Base-by-base conservation (phyloP, 2,329 filamentous ascomycete genomes). In the Colletotrichum camelliae region DNA sequence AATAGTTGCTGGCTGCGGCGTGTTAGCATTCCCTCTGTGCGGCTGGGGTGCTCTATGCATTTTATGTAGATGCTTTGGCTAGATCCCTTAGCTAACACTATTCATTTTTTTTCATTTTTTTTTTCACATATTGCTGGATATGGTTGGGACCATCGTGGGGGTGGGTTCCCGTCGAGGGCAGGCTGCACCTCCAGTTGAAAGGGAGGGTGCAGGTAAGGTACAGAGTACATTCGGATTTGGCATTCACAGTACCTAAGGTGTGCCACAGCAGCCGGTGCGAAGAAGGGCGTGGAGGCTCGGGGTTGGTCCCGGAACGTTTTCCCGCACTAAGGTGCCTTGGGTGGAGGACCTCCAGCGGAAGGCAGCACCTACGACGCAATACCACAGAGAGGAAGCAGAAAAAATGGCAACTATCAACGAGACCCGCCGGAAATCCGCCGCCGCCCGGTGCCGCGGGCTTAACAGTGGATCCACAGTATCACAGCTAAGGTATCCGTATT, bases 241-340 rank as follows among this genome's bases (percentile, higher is more conserved):
- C 24, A 24, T 24, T 24, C 24, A 24, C 24, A 24, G 24, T 24
- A 24, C 24, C 24, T 24, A 24, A 24, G 24, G 24, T 24, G 4
- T 24, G 24, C 24, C 24, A 24, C 3, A 24, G 24, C 24, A n/a
- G 39, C 39, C 39, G 39, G 39, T 43, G 16, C 18, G 39, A 43
- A 43, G 39, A 43, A 2, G 24, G 39, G 39, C 39, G 39, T 12
- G n/a, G 43, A 37, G 52, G 48, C 43, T 71, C 67, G 67, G 67
- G 67, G 52, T 74, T 71, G 67, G 61, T 74, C 27, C 67, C 67
- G 72, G 72, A 48, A 18, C 21, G 18, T 71, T 74, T 75, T 48
- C 72, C 72, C 72, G 72, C 31, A 48, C 35, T 66, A 43, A 24
- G 24, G 24, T 24, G 24, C 24, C 24, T 24, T 24, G 24, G 39